phyloP scores from a whole-genome alignment of 179 eudicot species.

The Actinidia polygama region DNA sequence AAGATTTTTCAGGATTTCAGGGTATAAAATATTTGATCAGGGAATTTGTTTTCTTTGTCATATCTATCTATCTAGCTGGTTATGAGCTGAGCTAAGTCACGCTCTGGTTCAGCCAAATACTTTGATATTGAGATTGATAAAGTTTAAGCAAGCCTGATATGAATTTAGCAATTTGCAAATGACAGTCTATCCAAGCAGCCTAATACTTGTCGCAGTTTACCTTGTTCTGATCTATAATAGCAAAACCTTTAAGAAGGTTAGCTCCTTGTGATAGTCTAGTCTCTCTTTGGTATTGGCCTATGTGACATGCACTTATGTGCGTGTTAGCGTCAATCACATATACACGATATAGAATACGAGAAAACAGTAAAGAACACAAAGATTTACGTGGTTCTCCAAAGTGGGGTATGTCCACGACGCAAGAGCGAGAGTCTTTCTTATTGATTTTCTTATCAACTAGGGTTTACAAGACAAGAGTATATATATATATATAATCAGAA shows the following conservation, averaged over 20 bases:
- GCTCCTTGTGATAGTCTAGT: background rate
- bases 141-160: background rate
- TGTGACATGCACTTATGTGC: no score
- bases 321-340: no score
- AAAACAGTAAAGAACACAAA: background rate
- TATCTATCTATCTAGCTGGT: background rate
- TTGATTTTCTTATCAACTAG: no score
- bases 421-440: no score
- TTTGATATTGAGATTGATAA: background rate
- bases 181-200: background rate
- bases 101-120: background rate
- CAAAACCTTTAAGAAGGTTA: background rate
- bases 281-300: background rate
- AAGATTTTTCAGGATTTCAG: background rate
- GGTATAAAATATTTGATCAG: background rate
- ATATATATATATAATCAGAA: no score
- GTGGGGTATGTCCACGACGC: no score
- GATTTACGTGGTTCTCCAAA: background rate
- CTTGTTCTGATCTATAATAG: background rate
- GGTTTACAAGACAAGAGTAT: no score
- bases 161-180: background rate
- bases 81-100: background rate
- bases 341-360: no score
- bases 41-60: background rate
- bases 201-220: background rate